A percentile compares a stretch with the other conserved stretches of the same genome.
Evolutionary conservation across 768 basidiomycete genomes (phyloP).

Genomic region (Erythrobasidium yunnanense): DNA sequence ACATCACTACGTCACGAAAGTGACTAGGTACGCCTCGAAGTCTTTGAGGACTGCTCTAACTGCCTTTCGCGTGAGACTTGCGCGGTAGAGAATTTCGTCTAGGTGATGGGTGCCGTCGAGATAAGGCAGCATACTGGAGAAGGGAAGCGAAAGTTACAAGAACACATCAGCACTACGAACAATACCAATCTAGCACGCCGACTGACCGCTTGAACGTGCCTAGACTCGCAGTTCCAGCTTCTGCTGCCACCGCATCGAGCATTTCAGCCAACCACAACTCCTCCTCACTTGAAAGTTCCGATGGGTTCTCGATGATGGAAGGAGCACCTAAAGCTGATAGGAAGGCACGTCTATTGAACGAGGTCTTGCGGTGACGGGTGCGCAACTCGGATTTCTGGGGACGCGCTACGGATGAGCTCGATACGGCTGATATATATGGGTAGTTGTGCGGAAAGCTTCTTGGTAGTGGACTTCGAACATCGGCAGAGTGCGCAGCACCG

Average conservation of each 20-base stretch:
- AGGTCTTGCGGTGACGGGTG: neutral
- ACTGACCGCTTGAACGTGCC: slow-evolving; percentile 1
- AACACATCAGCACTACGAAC: no score
- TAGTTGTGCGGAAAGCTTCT: slow-evolving; percentile 22
- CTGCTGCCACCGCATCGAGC: slow-evolving; percentile 26
- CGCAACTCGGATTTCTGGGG: neutral
- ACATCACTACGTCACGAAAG: slow-evolving; percentile 25
- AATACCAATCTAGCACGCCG: no score
- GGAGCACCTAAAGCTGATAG: slow-evolving; percentile 12
- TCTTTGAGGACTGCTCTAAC: slow-evolving; percentile 69
- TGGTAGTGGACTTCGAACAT: slow-evolving; percentile 8
- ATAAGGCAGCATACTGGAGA: slow-evolving; percentile 69
- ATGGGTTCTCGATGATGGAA: slow-evolving; percentile 12
- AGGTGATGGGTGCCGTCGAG: slow-evolving; percentile 86
- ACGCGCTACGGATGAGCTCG: neutral
- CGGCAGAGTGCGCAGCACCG: neutral
- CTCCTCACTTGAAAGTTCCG: slow-evolving; percentile 14
- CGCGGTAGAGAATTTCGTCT: slow-evolving; percentile 83
- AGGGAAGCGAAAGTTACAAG: neutral
- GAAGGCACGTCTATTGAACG: neutral
- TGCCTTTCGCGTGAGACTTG: slow-evolving; percentile 72
- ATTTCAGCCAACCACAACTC: slow-evolving; percentile 33
- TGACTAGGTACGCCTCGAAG: slow-evolving; percentile 71
- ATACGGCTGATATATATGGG: slow-evolving; percentile 17
- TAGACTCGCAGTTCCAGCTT: neutral